Conservation (phyloP, 2,329 filamentous ascomycete genomes). For the Beauveria bassiana region DNA sequence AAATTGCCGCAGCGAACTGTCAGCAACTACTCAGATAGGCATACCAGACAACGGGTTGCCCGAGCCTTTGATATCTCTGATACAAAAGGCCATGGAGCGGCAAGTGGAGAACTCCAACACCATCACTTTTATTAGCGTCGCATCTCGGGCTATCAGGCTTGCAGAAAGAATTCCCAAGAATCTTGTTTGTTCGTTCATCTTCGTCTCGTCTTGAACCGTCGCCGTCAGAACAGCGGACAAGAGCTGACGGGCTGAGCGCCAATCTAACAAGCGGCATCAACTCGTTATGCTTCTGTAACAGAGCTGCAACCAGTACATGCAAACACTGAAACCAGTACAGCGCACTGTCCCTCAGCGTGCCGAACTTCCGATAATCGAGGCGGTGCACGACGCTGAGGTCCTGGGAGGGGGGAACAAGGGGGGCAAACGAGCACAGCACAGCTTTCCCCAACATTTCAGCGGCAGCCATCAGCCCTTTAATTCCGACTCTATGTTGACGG, state of each 20-base stretch:
- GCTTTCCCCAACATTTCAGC: not conserved
- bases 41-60: not conserved
- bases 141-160: not conserved
- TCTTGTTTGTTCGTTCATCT: not conserved
- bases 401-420: too few relatives aligned
- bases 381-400: not conserved
- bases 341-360: not conserved
- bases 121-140: not conserved
- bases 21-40: not conserved
- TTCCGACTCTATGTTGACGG: not conserved
- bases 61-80: not conserved
- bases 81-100: not conserved
- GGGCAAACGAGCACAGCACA: not conserved
- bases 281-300: not conserved
- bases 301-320: not conserved
- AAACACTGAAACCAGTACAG: not conserved
- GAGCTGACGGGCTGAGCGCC: not conserved
- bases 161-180: not conserved
- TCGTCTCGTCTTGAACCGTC: not conserved
- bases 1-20: not conserved
- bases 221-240: not conserved
- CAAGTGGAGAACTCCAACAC: not conserved
- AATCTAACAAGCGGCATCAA: not conserved
- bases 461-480: not conserved
- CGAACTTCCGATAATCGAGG: constrained; percentile 1